Base-by-base conservation (phyloP, 1,139 yeast species). In the Yamadazyma diddensiae region DNA sequence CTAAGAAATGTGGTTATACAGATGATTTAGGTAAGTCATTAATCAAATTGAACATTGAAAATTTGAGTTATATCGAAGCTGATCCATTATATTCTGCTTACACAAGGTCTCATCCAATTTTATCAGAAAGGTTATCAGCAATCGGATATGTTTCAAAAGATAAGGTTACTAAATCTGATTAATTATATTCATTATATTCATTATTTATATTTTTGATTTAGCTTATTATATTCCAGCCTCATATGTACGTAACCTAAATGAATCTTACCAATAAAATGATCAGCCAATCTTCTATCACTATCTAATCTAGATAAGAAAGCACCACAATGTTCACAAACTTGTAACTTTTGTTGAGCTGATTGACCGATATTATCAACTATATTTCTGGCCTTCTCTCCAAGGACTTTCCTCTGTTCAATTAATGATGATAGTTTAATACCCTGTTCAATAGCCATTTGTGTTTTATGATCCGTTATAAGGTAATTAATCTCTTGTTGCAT, bases 251-350 rank as follows among this genome's bases (percentile, higher is more conserved):
- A 87, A 0, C 88, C 92, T 45, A 84, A 57, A 58, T 90, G 97
- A 35, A 85, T 76, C 47, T 86, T 88, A 4, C 98, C 98, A 22
- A 82, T 63, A 53, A 87, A 88, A 58, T 92, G 98, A 50, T 87
- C 97, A 0, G 94, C 95, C 45, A 92, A 65, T 43, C 97, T 70
- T 50, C 92, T 68, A 55, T 90, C 97, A 41, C 84, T 86, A 55
- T 92, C 98, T 36, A 88, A 65, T 39, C 94, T 67, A 4, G 95
- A 85, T 35, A 92, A 65, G 53, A 82, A 87, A 0, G 96, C 96
- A 0, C 96, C 97, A 61, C 98, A 92, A 2, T 79, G 80, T 45
- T 79, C 85, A 59, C 98, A 92, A 1, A 87, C 95, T 55, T 88
- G 97, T 31, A 90, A 65, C 52, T 85, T 85, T 49, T 90, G 97